Evolutionary conservation across 192 early-diverging fungal genomes (phyloP), one percentile per base, ranked within the genome.

Genomic region (Paraglomus occultum): DNA sequence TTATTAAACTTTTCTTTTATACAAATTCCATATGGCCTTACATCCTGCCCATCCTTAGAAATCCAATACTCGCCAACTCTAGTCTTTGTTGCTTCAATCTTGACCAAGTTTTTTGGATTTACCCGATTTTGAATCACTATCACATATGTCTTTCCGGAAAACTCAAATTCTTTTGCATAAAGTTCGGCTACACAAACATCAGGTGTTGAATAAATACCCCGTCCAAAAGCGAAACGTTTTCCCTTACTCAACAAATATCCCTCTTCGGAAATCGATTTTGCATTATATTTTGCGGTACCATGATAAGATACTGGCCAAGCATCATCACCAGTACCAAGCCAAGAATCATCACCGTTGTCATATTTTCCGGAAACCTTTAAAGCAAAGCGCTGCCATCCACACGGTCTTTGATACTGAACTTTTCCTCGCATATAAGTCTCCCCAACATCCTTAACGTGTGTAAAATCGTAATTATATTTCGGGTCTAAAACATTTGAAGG

Each of bases 21-120:
- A 65, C 64, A 65, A n/a, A 65, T 65, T 14, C 64, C 64, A 31
- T 65, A 65, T 38, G 64, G 64, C 1, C 64, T 20, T 8, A 65
- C 23, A 51, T 65, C 48, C 8, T 65, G 8, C 5, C 39, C 31
- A 39, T 38, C 22, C 0, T 1, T 20, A 15, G 64, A 65, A 39
- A 51, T 51, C 64, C 49, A 65, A 65, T 65, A 65, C 7, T 51
- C 64, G 17, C 64, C 64, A n/a, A 50, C 14, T 12, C 48, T 38
- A 39, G 64, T 65, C 44, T 12, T 20, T 9, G 12, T 12, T n/a
- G 10, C 40, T 15, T 0, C 0, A 51, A 65, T 51, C 12, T 14
- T 49, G 15, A 20, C 1, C 10, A 65, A 51, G 44, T 49, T 65
- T 1, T 6, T n/a, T 11, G 64, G 64, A 39, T 65, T 65, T 23